Base-by-base conservation (phyloP, 805 yeast species). In the Candida bentonensis region DNA sequence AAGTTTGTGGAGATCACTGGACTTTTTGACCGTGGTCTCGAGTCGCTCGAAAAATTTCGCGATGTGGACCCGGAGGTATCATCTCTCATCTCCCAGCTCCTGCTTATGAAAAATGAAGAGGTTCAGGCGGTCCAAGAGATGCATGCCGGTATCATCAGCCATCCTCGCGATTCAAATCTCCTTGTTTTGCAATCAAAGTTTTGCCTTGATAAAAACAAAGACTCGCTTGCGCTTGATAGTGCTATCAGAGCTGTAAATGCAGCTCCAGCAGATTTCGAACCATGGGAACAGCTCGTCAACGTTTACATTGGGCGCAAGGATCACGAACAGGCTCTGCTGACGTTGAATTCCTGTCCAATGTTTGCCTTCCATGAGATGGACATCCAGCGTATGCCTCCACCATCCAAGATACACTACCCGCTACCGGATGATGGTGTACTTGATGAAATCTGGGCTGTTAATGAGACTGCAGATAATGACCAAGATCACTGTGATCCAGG, bases 261-360 rank as follows among this genome's bases (percentile, higher is more conserved):
- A 2, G 66, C 82, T n/a, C 95, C 95, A 0, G 68, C 84, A 1
- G 89, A 81, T 57, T 85, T 79, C 56, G 73, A 70, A 43, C 65
- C 81, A 23, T 85, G 95, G 95, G 73, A 72, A 47, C 64, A 67
- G 28, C 64, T 85, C 39, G 73, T 82, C 3, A 66, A 76, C 48
- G 72, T 76, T 27, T 78, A 84, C 53, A 69, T 81, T 17, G 60
- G 78, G 28, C 62, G 55, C 40, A 72, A 69, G 42, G 76, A 83
- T 54, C 75, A 67, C 51, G 65, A 67, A 33, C 67, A 65, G 48
- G 94, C 94, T 0, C 62, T 86, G 34, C 56, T 76, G 33, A 70
- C 88, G 0, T 64, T 85, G 49, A 86, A 86, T 56, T 74, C 86
- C 1, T 72, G 85, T 41, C 94, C 95, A 4, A 74, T 84, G 73